Evolutionary conservation across 2,329 filamentous ascomycete genomes (phyloP).

Genomic region (Calonectria ilicicola): DNA sequence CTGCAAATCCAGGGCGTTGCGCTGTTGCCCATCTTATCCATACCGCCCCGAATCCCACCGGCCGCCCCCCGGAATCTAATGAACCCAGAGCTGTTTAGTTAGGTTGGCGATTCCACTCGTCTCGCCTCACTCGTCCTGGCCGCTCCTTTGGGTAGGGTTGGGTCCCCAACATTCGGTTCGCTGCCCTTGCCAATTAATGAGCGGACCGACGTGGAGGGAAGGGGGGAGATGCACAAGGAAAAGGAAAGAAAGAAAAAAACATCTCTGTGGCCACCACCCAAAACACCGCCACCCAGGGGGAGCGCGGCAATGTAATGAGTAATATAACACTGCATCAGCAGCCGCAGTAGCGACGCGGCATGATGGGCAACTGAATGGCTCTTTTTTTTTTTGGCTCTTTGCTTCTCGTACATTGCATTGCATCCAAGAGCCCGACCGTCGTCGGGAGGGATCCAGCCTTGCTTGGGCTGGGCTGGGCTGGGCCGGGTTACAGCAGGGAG

Average conservation of each 20-base stretch:
- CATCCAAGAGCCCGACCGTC: neutral
- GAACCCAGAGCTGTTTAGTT: conserved; percentile 15
- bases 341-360: conserved; percentile 24
- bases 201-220: neutral
- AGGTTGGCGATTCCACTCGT: conserved; percentile 5
- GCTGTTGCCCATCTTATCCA: conserved; percentile 10
- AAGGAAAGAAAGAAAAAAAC: conserved; percentile 7
- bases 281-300: conserved; percentile 28
- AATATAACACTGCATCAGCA: conserved; percentile 24
- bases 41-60: conserved; percentile 1
- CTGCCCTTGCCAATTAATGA: conserved; percentile 1
- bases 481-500: conserved; percentile 4
- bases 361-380: neutral
- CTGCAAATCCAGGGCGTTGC: conserved; percentile 15
- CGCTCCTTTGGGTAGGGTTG: neutral
- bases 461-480: conserved; percentile 8
- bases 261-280: conserved; percentile 30
- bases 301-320: conserved; percentile 15
- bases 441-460: neutral
- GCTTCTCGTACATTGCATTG: conserved; percentile 11
- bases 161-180: neutral
- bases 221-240: neutral
- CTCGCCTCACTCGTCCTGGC: conserved; percentile 4
- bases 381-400: neutral
- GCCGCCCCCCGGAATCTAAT: conserved; percentile 19